phyloP scores from a whole-genome alignment of 2,329 filamentous ascomycete species.

The Mariannaea elegans region DNA sequence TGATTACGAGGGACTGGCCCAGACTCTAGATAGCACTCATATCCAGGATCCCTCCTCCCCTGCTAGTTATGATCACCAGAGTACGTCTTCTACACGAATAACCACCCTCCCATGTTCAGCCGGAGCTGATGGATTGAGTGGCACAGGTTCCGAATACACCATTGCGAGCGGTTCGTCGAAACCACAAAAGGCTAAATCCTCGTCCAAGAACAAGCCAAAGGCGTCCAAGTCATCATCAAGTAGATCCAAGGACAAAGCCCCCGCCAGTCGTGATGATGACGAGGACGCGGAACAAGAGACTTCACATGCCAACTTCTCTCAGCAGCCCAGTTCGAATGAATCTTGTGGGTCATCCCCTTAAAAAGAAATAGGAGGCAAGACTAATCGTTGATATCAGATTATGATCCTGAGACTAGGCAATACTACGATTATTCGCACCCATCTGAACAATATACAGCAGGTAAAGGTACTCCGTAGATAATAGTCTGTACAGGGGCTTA shows the following conservation, averaged over 20 bases:
- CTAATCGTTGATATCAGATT: constrained; percentile 13
- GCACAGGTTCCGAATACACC: constrained; percentile 31
- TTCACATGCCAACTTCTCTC: not conserved
- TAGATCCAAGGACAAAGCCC: constrained; percentile 33
- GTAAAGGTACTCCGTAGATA: not conserved
- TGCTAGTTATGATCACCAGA: constrained; percentile 26
- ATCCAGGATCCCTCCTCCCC: constrained; percentile 32
- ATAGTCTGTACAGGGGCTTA: not conserved
- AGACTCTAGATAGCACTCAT: constrained; percentile 28
- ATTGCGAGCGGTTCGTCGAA: constrained; percentile 27
- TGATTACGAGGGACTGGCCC: constrained; percentile 35
- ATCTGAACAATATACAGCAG: not conserved
- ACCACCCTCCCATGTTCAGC: not conserved
- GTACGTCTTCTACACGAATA: constrained; percentile 27
- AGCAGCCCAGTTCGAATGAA: not conserved
- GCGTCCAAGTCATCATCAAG: constrained; percentile 27
- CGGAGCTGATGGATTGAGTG: constrained; percentile 21
- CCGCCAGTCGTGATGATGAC: constrained; percentile 24
- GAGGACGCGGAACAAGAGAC: constrained; percentile 26
- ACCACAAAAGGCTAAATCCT: constrained; percentile 22
- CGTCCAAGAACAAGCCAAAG: constrained; percentile 23
- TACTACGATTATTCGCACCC: constrained; percentile 3
- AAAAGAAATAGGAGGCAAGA: not conserved
- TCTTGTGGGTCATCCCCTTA: constrained; percentile 8
- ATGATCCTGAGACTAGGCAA: not conserved